Evolutionary conservation across 805 yeast species (phyloP), one percentile per base, ranked within the genome.

Genomic region (Schwanniomyces occidentalis): DNA sequence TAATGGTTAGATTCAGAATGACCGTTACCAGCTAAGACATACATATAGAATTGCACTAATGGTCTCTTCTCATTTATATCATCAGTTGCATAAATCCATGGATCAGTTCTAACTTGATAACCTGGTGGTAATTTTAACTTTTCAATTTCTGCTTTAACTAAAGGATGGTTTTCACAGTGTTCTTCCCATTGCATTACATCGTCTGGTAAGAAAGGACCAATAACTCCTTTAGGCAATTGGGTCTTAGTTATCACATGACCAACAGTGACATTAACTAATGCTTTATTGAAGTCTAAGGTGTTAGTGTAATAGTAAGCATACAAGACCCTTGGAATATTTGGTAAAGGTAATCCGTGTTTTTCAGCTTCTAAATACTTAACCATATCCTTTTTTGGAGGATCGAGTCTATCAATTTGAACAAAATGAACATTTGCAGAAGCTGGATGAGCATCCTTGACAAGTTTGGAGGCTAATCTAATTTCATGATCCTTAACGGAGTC

Each of bases 11-110:
- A 78, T 57, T 82, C 85, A 30, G 76, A 56, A 65, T 85, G 85
- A 23, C 71, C 73, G 52, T 76, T 60, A 44, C 84, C 76, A 38
- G 75, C 79, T 46, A 73, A 69, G 52, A 85, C 72, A 62, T 85
- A 85, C 80, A 83, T 80, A 69, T 80, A 82, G 58, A 81, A 80
- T 64, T 82, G 89, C 44, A 80, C 67, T 66, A 80, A 65, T n/a
- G 79, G 75, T 58, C 81, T 74, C 27, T 57, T 66, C 52, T 80
- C 85, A 40, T 71, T 62, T 30, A 75, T 63, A 48, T 78, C 80
- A 54, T 82, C 88, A 21, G 88, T 80, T 51, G 91, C 95, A 56
- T 85, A 84, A 73, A 84, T 85, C 95, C 95, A 85, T 34, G 90
- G 87, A 56, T 84, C 91, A 53, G 73, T 73, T 47, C 79, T 73